Evolutionary conservation across 2,329 filamentous ascomycete species (phyloP).

Genomic region (Ampelomyces quisqualis): DNA sequence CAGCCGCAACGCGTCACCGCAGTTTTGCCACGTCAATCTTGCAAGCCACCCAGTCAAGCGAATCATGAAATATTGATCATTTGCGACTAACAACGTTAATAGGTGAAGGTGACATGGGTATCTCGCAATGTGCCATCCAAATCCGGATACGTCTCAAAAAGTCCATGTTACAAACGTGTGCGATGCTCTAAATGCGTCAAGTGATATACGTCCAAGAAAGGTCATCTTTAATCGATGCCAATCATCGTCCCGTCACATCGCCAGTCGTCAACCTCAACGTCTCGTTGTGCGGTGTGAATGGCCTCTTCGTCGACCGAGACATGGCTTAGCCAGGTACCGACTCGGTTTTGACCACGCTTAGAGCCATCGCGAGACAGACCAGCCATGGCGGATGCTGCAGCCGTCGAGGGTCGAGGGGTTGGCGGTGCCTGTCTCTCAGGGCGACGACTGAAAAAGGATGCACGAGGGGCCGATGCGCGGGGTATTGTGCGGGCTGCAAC

Average conservation of each 20-base stretch:
- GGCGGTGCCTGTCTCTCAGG: conserved; percentile 20
- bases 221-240: conserved; percentile 35
- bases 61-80: not conserved
- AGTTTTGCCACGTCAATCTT: conserved; percentile 1
- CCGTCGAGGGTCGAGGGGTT: conserved; percentile 12
- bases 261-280: conserved; percentile 42
- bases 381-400: conserved; percentile 39
- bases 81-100: too few relatives aligned
- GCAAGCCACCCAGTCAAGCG: not conserved
- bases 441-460: conserved; percentile 32
- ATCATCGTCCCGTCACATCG: conserved; percentile 39
- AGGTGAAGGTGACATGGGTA: conserved; percentile 4
- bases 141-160: not conserved
- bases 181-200: conserved; percentile 3
- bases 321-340: conserved; percentile 44
- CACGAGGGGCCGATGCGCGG: conserved; percentile 23
- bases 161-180: not conserved
- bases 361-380: conserved; percentile 41
- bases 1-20: conserved; percentile 11
- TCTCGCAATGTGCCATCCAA: conserved; percentile 3
- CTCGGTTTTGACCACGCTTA: conserved; percentile 39
- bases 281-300: conserved; percentile 32
- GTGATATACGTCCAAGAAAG: conserved; percentile 7
- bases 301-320: conserved; percentile 41
- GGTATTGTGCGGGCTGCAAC: conserved; percentile 32